phyloP scores from a whole-genome alignment of 1,284 basidiomycete genomes.

The Malassezia pachydermatis region DNA sequence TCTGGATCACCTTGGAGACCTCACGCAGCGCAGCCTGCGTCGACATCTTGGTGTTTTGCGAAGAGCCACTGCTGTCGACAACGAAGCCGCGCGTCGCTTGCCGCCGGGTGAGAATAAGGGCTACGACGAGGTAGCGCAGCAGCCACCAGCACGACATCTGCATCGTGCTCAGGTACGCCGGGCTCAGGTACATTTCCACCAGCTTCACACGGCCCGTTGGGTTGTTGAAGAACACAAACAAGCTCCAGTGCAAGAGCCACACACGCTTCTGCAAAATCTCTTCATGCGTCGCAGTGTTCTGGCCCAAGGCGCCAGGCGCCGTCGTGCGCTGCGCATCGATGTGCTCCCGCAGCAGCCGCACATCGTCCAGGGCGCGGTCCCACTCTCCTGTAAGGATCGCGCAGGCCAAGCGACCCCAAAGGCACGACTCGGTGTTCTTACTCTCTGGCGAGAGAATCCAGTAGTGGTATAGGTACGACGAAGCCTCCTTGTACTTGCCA shows the following conservation, averaged over 20 bases:
- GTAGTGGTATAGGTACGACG: slow-evolving; percentile 97
- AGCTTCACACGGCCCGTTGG: slow-evolving; percentile 80
- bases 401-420: slow-evolving; percentile 95
- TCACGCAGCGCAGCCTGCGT: slow-evolving; percentile 43
- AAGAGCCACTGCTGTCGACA: slow-evolving; percentile 31
- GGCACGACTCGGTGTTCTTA: slow-evolving; percentile 81
- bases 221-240: slow-evolving; percentile 98
- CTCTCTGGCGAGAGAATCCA: slow-evolving; percentile 86
- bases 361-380: slow-evolving; percentile 83
- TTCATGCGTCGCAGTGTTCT: slow-evolving; percentile 49
- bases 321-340: slow-evolving; percentile 57
- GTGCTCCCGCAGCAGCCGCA: slow-evolving; percentile 80
- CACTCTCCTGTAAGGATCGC: slow-evolving; percentile 90
- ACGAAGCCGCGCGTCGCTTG: slow-evolving; percentile 35
- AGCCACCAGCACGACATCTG: slow-evolving; percentile 93
- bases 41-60: slow-evolving; percentile 30
- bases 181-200: slow-evolving; percentile 88
- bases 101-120: slow-evolving; percentile 81
- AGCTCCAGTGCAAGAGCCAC: slow-evolving; percentile 94
- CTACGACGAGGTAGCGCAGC: slow-evolving; percentile 83
- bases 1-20: slow-evolving; percentile 39
- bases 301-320: slow-evolving; percentile 8
- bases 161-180: slow-evolving; percentile 94
- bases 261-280: slow-evolving; percentile 80
- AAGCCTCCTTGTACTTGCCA: slow-evolving; percentile 88